Conservation (phyloP, 768 basidiomycete genomes). For the Omphalotus guepiniiformis region DNA sequence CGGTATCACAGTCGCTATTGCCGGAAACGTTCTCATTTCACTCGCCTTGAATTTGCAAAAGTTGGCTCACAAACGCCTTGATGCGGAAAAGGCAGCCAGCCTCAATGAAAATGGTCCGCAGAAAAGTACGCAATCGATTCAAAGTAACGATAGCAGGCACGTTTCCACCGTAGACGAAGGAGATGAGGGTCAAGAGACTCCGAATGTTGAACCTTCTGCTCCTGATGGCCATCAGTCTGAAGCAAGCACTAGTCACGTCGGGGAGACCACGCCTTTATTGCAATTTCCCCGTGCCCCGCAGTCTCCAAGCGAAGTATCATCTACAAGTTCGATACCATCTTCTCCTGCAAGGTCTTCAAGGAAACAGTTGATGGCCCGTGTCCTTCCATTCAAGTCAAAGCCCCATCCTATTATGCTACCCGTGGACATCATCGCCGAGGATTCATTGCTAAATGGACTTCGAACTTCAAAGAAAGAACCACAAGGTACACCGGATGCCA, state of each 20-base stretch:
- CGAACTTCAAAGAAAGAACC: conserved; percentile 16
- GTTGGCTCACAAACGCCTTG: conserved; percentile 75
- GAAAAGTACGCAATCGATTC: background rate
- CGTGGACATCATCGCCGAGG: conserved; percentile 39
- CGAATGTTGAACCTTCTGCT: background rate
- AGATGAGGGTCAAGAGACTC: background rate
- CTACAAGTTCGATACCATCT: background rate
- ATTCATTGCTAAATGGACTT: conserved; percentile 24
- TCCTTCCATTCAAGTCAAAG: conserved; percentile 29
- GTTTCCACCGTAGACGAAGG: conserved; percentile 8
- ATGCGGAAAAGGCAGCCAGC: conserved; percentile 26
- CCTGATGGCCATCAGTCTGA: background rate
- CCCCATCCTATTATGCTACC: conserved; percentile 25
- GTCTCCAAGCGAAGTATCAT: background rate
- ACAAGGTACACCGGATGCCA: conserved; percentile 15
- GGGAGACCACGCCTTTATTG: conserved; percentile 3
- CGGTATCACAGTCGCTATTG: conserved; percentile 79
- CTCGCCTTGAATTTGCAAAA: conserved; percentile 92
- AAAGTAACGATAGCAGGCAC: background rate
- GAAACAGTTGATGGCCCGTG: conserved; percentile 29
- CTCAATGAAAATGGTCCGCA: background rate
- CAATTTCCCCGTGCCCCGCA: conserved; percentile 3
- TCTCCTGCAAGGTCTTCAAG: conserved; percentile 12
- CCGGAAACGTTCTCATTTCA: conserved; percentile 85
- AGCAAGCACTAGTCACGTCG: background rate